These are phyloP conservation scores for Geosmithia morbida DNA, from an alignment of 2,329 filamentous ascomycete genomes.

Conservation along the genomic window DNA sequence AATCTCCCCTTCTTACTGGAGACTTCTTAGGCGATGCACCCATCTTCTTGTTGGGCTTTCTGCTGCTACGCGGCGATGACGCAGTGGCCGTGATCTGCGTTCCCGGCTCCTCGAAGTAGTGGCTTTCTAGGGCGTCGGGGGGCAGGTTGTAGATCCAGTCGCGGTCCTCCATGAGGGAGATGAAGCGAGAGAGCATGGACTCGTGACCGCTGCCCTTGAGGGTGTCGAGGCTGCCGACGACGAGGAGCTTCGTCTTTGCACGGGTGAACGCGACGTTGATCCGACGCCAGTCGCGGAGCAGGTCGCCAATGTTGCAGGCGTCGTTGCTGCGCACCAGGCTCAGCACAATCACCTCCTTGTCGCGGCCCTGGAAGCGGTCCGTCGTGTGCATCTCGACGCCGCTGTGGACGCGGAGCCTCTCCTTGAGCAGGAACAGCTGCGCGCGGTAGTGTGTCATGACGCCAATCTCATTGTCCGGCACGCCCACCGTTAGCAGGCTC, in stretches of 20 bases:
- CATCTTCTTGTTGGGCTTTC: slow-evolving; percentile 11
- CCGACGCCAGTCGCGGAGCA: slow-evolving; percentile 80
- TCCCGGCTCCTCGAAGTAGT: slow-evolving; percentile 47
- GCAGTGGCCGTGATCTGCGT: slow-evolving; percentile 30
- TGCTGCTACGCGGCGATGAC: slow-evolving; percentile 11
- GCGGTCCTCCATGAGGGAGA: slow-evolving; percentile 60
- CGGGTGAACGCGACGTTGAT: slow-evolving; percentile 95
- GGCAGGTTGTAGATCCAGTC: slow-evolving; percentile 72
- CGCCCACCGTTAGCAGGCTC: slow-evolving; percentile 59
- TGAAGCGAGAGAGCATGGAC: slow-evolving; percentile 64
- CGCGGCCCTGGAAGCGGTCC: slow-evolving; percentile 89
- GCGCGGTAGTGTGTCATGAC: slow-evolving; percentile 96
- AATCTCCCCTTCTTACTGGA: background rate
- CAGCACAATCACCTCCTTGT: slow-evolving; percentile 86
- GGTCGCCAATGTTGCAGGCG: slow-evolving; percentile 67
- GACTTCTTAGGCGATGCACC: slow-evolving; percentile 5
- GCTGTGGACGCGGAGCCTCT: slow-evolving; percentile 44
- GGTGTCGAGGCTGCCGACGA: slow-evolving; percentile 71
- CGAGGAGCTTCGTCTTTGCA: slow-evolving; percentile 80
- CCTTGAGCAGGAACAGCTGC: slow-evolving; percentile 71
- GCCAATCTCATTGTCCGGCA: slow-evolving; percentile 65
- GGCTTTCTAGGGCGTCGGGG: slow-evolving; percentile 45
- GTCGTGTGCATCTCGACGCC: slow-evolving; percentile 91
- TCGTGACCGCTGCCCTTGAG: slow-evolving; percentile 58
- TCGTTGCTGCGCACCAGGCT: slow-evolving; percentile 82